Percentiles rank a stretch among this genome's conserved stretches.
phyloP scores from a whole-genome alignment of 352 stramenopile genomes.

The Pythium myriotylum region DNA sequence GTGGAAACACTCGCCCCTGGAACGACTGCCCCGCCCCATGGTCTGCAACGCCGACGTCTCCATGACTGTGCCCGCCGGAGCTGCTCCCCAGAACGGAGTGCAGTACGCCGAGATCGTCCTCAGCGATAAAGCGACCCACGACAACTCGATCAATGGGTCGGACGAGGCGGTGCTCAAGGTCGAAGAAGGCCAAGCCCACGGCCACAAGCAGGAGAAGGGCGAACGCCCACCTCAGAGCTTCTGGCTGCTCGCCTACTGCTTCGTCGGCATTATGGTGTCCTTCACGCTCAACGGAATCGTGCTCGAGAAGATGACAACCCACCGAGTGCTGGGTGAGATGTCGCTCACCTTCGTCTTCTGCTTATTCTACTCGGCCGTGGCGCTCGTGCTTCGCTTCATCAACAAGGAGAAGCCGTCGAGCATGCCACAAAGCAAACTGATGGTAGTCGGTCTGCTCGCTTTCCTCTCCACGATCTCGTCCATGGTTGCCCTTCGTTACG shows the following conservation, averaged over 20 bases:
- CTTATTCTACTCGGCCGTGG: conserved; percentile 71
- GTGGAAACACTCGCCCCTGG: conserved; percentile 12
- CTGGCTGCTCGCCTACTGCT: conserved; percentile 77
- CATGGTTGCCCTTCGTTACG: conserved; percentile 82
- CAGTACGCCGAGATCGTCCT: conserved; percentile 70
- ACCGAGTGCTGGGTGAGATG: conserved; percentile 78
- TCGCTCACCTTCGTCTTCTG: conserved; percentile 87
- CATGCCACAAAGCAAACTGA: conserved; percentile 71
- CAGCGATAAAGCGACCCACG: conserved; percentile 29
- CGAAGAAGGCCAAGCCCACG: conserved; percentile 20
- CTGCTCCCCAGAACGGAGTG: conserved; percentile 19
- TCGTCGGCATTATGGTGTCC: conserved; percentile 80
- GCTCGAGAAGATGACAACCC: conserved; percentile 85
- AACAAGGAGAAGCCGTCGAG: conserved; percentile 72
- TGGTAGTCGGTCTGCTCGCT: conserved; percentile 62
- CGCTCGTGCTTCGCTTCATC: conserved; percentile 54
- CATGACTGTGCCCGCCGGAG: conserved; percentile 24
- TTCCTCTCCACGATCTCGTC: conserved; percentile 84
- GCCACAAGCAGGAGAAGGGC: conserved; percentile 9
- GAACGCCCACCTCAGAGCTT: conserved; percentile 33
- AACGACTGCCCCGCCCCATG: conserved; percentile 26
- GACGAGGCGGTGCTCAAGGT: conserved; percentile 33
- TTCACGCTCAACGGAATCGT: conserved; percentile 84
- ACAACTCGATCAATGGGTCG: conserved; percentile 33
- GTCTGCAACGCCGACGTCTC: conserved; percentile 46